These are phyloP conservation scores for Lepiota subincarnata DNA, from an alignment of 768 basidiomycete species.

Conservation along the genomic window DNA sequence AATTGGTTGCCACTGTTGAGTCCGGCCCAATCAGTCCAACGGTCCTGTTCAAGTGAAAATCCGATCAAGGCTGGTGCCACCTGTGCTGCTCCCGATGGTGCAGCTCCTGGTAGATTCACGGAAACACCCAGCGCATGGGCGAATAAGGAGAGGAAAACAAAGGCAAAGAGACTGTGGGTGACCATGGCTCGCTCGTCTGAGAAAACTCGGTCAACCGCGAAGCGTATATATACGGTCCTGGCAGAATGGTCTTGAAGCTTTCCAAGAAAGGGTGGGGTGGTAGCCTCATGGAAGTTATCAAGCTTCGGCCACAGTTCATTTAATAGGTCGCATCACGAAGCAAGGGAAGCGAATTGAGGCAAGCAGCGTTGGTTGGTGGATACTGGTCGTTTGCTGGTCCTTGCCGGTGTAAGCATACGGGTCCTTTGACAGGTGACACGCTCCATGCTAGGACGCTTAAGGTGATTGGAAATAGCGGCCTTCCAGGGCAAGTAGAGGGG, in stretches of 20 bases:
- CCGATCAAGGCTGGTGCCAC: slow-evolving; percentile 50
- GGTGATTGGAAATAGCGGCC: neutral
- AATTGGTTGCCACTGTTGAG: slow-evolving; percentile 49
- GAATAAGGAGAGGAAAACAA: slow-evolving; percentile 12
- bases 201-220: neutral
- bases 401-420: neutral
- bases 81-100: slow-evolving; percentile 30
- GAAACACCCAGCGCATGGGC: slow-evolving; percentile 17
- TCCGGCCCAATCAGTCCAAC: slow-evolving; percentile 68
- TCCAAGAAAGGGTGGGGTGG: slow-evolving; percentile 1
- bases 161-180: neutral
- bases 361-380: neutral
- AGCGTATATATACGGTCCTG: neutral
- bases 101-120: slow-evolving; percentile 36
- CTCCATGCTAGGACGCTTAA: neutral
- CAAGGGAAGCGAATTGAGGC: slow-evolving; percentile 1
- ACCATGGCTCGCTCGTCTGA: neutral
- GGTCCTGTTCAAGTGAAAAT: slow-evolving; percentile 68
- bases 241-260: neutral
- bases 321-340: slow-evolving; percentile 5
- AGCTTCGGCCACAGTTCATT: neutral
- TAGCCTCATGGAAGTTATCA: slow-evolving; percentile 8
- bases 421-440: slow-evolving; percentile 6
- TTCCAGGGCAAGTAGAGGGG: neutral
- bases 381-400: neutral